phyloP scores from a whole-genome alignment of 2,329 filamentous ascomycete genomes.

The Myriangium duriaei region DNA sequence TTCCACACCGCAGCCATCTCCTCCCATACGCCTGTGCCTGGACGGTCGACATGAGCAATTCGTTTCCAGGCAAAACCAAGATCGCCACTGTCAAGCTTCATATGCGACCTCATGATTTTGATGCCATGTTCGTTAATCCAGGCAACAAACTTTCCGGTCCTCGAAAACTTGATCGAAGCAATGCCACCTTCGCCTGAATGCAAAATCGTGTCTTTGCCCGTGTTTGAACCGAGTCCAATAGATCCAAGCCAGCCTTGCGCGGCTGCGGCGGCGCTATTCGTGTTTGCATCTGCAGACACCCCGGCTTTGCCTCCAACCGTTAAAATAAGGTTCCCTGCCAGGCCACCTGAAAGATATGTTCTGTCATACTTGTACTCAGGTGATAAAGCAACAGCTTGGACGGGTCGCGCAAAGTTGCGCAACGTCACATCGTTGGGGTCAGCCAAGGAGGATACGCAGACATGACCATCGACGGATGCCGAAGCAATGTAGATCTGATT shows the following conservation, averaged over 20 bases:
- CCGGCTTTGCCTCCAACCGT: slow-evolving; percentile 72
- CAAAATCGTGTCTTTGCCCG: slow-evolving; percentile 71
- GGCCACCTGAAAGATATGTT: slow-evolving; percentile 80
- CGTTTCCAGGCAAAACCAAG: slow-evolving; percentile 84
- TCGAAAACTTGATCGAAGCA: slow-evolving; percentile 85
- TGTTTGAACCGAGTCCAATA: slow-evolving; percentile 66
- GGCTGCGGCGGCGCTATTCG: slow-evolving; percentile 69
- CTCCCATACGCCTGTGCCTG: slow-evolving; percentile 78
- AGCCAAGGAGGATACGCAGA: slow-evolving; percentile 77
- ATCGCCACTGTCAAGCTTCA: slow-evolving; percentile 65
- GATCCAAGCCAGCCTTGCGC: slow-evolving; percentile 77
- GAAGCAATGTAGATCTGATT: slow-evolving; percentile 91
- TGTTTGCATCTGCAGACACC: slow-evolving; percentile 71
- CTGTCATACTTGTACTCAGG: slow-evolving; percentile 86
- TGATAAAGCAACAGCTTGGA: slow-evolving; percentile 86
- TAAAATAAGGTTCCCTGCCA: slow-evolving; percentile 75
- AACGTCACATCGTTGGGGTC: slow-evolving; percentile 83
- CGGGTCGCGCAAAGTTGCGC: slow-evolving; percentile 83
- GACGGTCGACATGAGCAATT: slow-evolving; percentile 82
- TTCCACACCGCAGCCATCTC: slow-evolving; percentile 97
- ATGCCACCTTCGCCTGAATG: slow-evolving; percentile 90
- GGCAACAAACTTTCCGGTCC: slow-evolving; percentile 80
- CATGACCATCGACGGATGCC: slow-evolving; percentile 88
- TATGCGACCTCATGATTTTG: slow-evolving; percentile 88
- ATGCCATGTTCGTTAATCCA: slow-evolving; percentile 97